These are phyloP conservation scores for Zopfochytrium polystomum DNA, from an alignment of 371 early-diverging fungal species.

Conservation along the genomic window DNA sequence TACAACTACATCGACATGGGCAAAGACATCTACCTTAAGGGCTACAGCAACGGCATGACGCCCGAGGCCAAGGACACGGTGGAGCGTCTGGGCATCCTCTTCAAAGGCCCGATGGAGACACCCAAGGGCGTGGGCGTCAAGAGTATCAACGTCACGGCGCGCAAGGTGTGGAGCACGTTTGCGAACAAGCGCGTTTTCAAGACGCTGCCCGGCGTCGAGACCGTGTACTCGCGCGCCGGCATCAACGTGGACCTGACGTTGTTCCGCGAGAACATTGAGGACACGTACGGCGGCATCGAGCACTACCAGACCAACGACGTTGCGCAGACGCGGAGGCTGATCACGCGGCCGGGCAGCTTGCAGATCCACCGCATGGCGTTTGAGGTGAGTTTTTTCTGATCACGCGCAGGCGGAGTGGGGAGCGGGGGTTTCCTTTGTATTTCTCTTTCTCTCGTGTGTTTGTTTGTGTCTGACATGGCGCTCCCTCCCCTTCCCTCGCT, in stretches of 20 bases:
- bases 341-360: constrained; percentile 20
- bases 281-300: constrained; percentile 32
- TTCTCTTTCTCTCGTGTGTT: too few species aligned
- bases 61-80: constrained; percentile 26
- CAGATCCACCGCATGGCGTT: too few species aligned
- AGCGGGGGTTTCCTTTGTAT: too few species aligned
- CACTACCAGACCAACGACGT: constrained; percentile 29
- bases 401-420: too few species aligned
- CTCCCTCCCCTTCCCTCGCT: too few species aligned
- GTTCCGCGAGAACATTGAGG: constrained; percentile 31
- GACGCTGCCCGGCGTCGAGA: constrained; percentile 28
- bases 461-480: too few species aligned
- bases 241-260: constrained; percentile 24
- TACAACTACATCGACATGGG: constrained; percentile 28
- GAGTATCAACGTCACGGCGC: constrained; percentile 28
- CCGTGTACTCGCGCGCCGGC: constrained; percentile 25
- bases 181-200: constrained; percentile 28
- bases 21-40: constrained; percentile 22
- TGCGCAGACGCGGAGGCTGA: constrained; percentile 22
- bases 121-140: constrained; percentile 28
- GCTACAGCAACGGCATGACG: constrained; percentile 24
- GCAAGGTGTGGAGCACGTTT: constrained; percentile 27
- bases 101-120: constrained; percentile 32
- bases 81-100: constrained; percentile 22
- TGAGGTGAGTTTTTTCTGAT: too few species aligned